Evolutionary conservation across 495 filamentous ascomycete species (phyloP), one percentile per base, ranked within the genome.

Genomic region (Glonium stellatum): DNA sequence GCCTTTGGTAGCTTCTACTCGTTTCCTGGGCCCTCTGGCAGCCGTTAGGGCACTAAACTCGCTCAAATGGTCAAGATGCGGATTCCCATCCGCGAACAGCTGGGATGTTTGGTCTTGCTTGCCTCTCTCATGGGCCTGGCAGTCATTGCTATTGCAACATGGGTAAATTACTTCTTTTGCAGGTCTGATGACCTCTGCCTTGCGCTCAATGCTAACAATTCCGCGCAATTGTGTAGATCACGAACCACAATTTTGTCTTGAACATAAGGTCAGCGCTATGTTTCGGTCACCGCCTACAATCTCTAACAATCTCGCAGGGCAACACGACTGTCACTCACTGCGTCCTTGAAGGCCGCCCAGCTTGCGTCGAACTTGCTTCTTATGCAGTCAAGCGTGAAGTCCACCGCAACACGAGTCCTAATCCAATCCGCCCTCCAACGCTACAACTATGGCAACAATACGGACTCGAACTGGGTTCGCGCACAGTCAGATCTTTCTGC

Each of bases 301-400:
- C 31, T 58, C 69, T 54, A 25, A 23, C 6, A 34, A 22, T 4
- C 11, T 5, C 22, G 31, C 23, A 81, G 79, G 60, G 73, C 76
- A 0, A 75, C 76, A 47, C 79, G 82, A 37, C 81, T 95, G 34
- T 73, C 85, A 27, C 80, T 96, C 52, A 88, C 88, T 1, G 92
- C 92, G 15, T 88, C 85, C 12, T 81, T 96, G 69, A 96, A 95
- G 71, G 85, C 90, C 25, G 82, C 86, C 21, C 85, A 92, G 68
- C 79, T 97, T 37, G 73, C 84, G n/a, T 84, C 85, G 51, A 86
- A 86, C 67, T 79, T 95, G 25, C 76, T 86, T 36, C 78, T 92
- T 42, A 81, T 92, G 59, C 83, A 90, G 72, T 80, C 86, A 3
- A 83, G 80, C 34, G 86, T 84, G 63, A 75, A 78, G 44, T 82